phyloP scores from a whole-genome alignment of 2,329 filamentous ascomycete genomes.

The Penicillium sp. region DNA sequence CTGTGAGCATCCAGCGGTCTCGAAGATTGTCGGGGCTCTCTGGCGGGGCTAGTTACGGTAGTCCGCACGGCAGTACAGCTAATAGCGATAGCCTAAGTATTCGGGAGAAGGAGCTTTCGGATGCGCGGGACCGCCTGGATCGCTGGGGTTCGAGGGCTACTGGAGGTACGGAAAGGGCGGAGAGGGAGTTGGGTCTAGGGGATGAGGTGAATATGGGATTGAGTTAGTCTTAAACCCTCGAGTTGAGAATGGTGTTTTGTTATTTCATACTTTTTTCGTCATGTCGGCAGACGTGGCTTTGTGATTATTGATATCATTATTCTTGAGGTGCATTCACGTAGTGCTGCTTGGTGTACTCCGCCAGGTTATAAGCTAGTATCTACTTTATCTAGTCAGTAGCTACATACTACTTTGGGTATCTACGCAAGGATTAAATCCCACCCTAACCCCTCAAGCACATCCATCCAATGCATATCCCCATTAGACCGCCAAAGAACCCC shows the following conservation, averaged over 20 bases:
- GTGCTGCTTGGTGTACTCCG: not conserved
- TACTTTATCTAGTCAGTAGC: not conserved
- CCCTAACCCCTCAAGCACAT: constrained; percentile 36
- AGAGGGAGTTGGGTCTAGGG: constrained; percentile 73
- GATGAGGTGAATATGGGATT: constrained; percentile 85
- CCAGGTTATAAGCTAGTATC: not conserved
- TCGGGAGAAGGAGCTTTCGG: constrained; percentile 44
- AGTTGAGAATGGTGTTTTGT: constrained; percentile 5
- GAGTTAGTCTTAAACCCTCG: constrained; percentile 56
- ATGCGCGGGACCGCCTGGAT: constrained; percentile 55
- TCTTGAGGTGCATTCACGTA: not conserved
- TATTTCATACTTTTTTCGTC: constrained; percentile 1
- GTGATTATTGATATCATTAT: constrained; percentile 8
- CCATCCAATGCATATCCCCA: constrained; percentile 35
- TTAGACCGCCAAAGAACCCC: constrained; percentile 31
- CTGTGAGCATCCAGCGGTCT: constrained; percentile 37
- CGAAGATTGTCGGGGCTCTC: constrained; percentile 34
- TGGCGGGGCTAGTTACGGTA: constrained; percentile 22
- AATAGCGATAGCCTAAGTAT: constrained; percentile 40
- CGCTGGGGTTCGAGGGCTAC: constrained; percentile 59
- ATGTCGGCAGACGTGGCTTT: not conserved
- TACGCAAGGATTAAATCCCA: constrained; percentile 42
- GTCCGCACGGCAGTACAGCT: constrained; percentile 31
- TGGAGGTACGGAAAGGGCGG: constrained; percentile 56
- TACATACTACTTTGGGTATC: not conserved